Conservation (phyloP, 2,329 filamentous ascomycete species). For the Hymenoscyphus linearis region DNA sequence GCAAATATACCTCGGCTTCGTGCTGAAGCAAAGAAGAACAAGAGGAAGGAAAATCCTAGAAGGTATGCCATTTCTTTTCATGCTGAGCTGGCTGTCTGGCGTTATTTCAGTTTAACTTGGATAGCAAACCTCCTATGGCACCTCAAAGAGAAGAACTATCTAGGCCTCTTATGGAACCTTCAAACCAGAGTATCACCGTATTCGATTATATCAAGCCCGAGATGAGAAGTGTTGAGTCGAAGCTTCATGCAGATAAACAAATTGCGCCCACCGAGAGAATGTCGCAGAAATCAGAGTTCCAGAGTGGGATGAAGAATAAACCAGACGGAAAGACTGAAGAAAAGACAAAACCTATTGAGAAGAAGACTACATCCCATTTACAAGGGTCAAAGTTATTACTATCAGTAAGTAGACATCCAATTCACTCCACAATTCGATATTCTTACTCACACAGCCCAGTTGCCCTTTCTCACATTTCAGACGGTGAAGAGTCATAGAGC, state of each 20-base stretch:
- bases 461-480: constrained; percentile 1
- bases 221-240: neutral
- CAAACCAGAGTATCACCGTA: neutral
- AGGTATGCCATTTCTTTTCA: neutral
- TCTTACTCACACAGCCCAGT: neutral
- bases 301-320: neutral
- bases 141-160: neutral
- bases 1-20: constrained; percentile 1
- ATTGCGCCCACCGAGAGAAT: neutral
- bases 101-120: neutral
- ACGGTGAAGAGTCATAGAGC: neutral
- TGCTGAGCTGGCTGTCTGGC: neutral
- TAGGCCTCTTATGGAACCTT: neutral
- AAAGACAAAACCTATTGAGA: neutral
- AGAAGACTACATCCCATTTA: neutral
- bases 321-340: neutral
- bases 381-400: neutral
- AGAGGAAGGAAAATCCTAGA: neutral
- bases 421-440: neutral
- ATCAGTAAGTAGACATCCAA: neutral
- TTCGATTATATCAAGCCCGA: neutral
- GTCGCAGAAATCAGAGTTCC: neutral
- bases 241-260: neutral
- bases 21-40: neutral
- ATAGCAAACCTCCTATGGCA: neutral